Evolutionary conservation across 148 eudicot species (phyloP).

Genomic region (Polygonum maritimum): DNA sequence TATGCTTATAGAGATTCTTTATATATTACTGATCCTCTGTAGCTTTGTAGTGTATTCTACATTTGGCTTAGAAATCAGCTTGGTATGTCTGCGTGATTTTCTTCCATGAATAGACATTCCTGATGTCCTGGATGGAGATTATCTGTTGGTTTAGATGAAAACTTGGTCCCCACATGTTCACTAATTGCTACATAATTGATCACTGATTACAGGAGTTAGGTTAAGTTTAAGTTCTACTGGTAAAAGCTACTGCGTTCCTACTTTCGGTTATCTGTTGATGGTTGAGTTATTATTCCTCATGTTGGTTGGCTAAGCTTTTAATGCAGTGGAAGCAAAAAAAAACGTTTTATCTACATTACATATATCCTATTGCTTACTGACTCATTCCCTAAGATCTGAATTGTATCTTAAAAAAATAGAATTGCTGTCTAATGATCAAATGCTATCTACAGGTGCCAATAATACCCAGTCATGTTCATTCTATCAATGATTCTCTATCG

Average conservation of each 20-base stretch:
- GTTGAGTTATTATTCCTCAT: background rate
- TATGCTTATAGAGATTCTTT: background rate
- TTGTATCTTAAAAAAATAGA: background rate
- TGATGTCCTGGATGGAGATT: background rate
- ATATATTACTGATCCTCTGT: background rate
- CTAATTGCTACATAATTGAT: background rate
- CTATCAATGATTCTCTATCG: conserved; percentile 68
- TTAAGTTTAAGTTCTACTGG: background rate
- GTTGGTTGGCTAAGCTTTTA: background rate
- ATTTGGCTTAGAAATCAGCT: background rate
- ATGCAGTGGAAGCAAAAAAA: background rate
- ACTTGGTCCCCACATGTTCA: too few species aligned
- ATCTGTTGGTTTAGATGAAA: background rate
- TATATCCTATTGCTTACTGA: background rate
- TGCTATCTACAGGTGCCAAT: conserved; percentile 52
- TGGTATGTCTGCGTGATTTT: background rate
- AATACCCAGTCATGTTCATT: conserved; percentile 65
- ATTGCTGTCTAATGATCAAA: background rate
- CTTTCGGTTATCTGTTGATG: background rate
- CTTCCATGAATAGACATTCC: background rate
- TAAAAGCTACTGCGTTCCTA: background rate
- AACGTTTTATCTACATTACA: background rate
- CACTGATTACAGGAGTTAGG: background rate
- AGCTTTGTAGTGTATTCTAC: background rate
- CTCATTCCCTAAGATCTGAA: background rate